Percentiles rank a stretch among this genome's conserved stretches.
Conservation (phyloP, 2,329 filamentous ascomycete species). For the Colletotrichum musicola region DNA sequence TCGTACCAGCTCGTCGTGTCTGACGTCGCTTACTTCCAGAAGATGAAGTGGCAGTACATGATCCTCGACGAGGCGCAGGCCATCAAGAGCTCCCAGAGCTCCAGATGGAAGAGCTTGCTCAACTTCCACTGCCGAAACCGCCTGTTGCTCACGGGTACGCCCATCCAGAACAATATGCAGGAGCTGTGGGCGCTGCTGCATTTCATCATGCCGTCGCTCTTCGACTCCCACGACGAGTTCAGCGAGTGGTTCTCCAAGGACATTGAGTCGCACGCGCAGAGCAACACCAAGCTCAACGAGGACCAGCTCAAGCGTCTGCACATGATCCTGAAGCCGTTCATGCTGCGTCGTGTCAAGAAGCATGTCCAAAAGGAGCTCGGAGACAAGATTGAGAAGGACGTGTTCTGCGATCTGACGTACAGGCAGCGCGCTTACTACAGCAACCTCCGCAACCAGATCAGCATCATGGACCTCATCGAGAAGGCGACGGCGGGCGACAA, state of each 20-base stretch:
- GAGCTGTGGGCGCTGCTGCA: conserved; percentile 97
- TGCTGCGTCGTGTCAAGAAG: conserved; percentile 99
- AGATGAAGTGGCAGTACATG: conserved; percentile 99
- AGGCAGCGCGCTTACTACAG: conserved; percentile 94
- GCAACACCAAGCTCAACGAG: conserved; percentile 99
- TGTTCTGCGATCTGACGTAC: conserved; percentile 97
- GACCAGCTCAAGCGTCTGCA: conserved; percentile 96
- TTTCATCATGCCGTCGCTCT: conserved; percentile 99
- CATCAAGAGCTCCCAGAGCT: conserved; percentile 97
- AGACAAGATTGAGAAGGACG: conserved; percentile 97
- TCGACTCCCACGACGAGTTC: conserved; percentile 93
- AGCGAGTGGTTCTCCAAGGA: conserved; percentile 96
- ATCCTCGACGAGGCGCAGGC: conserved; percentile 98
- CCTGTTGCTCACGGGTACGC: conserved; percentile 92
- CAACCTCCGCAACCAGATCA: conserved; percentile 95
- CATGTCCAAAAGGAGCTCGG: conserved; percentile 99
- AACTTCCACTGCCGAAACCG: conserved; percentile 96
- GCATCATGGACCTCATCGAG: conserved; percentile 97
- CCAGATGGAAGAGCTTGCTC: conserved; percentile 94
- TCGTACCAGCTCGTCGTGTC: conserved; percentile 98
- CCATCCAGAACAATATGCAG: conserved; percentile 99
- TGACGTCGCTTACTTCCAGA: conserved; percentile 97
- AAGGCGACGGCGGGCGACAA: conserved; percentile 96
- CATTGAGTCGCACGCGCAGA: conserved; percentile 98
- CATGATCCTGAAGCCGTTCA: conserved; percentile 99